These are phyloP conservation scores for Kluyveromyces wickerhamii DNA, from an alignment of 805 yeast genomes.

Conservation along the genomic window DNA sequence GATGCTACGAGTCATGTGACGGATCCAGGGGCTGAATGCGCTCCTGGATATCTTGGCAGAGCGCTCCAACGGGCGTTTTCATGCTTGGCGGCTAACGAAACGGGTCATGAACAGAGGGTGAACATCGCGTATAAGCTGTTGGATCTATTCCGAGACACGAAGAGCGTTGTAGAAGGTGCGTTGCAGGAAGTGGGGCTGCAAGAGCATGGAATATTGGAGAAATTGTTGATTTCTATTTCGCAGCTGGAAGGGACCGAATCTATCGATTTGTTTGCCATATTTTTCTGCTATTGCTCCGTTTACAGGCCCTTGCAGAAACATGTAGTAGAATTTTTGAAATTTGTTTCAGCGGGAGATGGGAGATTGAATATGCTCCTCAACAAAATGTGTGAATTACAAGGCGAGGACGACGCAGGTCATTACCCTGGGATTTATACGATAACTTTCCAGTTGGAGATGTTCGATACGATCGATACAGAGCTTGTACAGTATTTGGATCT, in stretches of 20 bases:
- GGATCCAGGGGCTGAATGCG: no score
- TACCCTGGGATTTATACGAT: slow-evolving; percentile 18
- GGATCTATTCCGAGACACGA: background rate
- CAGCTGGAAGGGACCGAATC: background rate
- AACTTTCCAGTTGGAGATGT: slow-evolving; percentile 11
- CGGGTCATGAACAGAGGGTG: background rate
- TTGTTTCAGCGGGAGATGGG: slow-evolving; percentile 11
- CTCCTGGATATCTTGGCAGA: background rate
- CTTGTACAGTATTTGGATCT: slow-evolving; percentile 10
- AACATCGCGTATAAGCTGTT: slow-evolving; percentile 1
- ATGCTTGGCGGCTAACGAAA: slow-evolving; percentile 4
- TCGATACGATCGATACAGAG: slow-evolving; percentile 10
- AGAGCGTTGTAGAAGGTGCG: background rate
- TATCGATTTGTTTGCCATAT: slow-evolving; percentile 12
- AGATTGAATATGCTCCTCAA: slow-evolving; percentile 2
- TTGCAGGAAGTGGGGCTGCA: background rate
- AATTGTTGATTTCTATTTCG: slow-evolving; percentile 1
- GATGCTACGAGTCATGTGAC: no score
- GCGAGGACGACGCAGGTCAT: background rate
- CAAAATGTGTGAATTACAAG: slow-evolving; percentile 2
- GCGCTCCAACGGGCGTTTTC: background rate
- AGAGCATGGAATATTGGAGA: background rate
- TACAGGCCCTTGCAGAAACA: slow-evolving; percentile 4
- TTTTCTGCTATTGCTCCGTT: slow-evolving; percentile 19
- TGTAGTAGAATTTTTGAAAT: slow-evolving; percentile 13